Evolutionary conservation across 2,329 filamentous ascomycete genomes (phyloP).

Genomic region (Cladosporium oxysporum): DNA sequence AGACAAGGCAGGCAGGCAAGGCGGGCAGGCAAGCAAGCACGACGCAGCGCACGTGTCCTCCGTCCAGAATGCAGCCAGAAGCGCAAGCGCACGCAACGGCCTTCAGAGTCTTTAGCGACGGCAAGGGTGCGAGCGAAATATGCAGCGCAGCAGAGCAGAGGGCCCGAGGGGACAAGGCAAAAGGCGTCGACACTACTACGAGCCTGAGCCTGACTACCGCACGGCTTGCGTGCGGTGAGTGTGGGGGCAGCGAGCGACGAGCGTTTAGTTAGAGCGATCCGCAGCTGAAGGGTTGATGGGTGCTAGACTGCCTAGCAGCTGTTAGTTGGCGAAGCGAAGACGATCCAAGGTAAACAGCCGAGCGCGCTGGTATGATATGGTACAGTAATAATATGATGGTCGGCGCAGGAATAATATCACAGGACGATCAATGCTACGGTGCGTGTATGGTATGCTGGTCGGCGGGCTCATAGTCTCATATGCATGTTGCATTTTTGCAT

Average conservation of each 20-base stretch:
- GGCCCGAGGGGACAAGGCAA: constrained; percentile 6
- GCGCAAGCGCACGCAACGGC: constrained; percentile 15
- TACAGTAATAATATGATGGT: background rate
- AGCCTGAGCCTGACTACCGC: background rate
- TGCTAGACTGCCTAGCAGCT: background rate
- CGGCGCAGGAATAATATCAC: background rate
- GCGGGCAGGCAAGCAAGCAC: constrained; percentile 9
- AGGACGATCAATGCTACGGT: background rate
- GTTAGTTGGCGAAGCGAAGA: constrained; percentile 4
- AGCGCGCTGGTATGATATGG: background rate
- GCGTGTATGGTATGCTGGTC: background rate
- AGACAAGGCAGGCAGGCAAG: background rate
- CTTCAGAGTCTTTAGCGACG: constrained; percentile 16
- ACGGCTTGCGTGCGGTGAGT: constrained; percentile 16
- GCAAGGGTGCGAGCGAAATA: constrained; percentile 17
- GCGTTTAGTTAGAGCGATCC: constrained; percentile 7
- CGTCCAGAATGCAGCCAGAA: constrained; percentile 17
- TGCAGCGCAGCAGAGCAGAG: constrained; percentile 17
- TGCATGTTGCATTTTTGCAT: background rate
- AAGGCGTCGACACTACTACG: background rate
- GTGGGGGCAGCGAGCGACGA: constrained; percentile 1
- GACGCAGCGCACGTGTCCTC: constrained; percentile 18
- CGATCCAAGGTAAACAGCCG: constrained; percentile 4
- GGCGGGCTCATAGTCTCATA: background rate
- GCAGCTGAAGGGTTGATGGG: constrained; percentile 11